Conservation (phyloP, 2,329 filamentous ascomycete species). For the Bipolaris bicolor region DNA sequence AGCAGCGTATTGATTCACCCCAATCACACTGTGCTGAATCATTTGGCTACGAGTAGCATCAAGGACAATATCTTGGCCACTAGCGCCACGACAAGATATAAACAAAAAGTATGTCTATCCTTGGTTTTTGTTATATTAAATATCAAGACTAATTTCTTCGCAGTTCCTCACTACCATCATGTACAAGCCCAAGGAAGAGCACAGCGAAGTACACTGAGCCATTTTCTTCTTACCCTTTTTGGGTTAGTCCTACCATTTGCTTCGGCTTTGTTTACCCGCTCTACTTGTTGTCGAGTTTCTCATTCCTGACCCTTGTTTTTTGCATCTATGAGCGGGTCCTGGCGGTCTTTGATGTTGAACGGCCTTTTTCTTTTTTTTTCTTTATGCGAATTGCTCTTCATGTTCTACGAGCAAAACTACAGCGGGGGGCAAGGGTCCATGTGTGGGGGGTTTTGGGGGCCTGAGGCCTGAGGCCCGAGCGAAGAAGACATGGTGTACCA, state of each 20-base stretch:
- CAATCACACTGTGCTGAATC: conserved; percentile 95
- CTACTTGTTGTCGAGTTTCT: background rate
- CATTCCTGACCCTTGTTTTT: background rate
- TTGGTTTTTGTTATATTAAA: background rate
- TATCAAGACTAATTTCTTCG: conserved; percentile 18
- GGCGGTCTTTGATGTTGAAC: background rate
- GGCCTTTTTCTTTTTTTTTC: no score
- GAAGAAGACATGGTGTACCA: no score
- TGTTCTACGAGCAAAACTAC: no score
- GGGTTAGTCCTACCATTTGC: background rate
- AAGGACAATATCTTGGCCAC: conserved; percentile 95
- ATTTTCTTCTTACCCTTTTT: background rate
- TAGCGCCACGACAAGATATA: conserved; percentile 96
- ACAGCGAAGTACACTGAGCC: conserved; percentile 5
- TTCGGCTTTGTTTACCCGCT: background rate
- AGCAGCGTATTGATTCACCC: conserved; percentile 96
- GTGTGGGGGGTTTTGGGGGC: no score
- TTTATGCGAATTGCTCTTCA: no score
- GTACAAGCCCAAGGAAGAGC: conserved; percentile 82
- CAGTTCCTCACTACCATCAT: conserved; percentile 97
- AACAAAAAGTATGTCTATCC: conserved; percentile 73
- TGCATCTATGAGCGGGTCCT: background rate
- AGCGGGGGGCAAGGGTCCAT: no score
- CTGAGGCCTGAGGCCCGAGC: no score
- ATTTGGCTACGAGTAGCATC: conserved; percentile 96